These are phyloP conservation scores for Boletellus ananas DNA, from an alignment of 768 basidiomycete genomes.

Conservation along the genomic window DNA sequence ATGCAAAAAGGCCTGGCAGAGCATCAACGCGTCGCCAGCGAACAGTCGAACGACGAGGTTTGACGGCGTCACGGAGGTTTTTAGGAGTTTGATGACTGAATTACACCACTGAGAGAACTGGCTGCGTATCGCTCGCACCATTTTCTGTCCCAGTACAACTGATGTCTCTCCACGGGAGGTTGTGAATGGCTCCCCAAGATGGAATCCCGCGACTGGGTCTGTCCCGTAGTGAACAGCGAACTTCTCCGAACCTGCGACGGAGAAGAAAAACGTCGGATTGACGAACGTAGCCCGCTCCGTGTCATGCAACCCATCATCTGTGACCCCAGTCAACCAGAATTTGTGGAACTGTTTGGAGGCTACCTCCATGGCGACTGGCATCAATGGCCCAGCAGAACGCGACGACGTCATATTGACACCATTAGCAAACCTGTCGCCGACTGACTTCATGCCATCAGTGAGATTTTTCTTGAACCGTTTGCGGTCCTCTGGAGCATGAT, in stretches of 20 bases:
- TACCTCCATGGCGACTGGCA: conserved; percentile 4
- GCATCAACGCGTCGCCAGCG: conserved; percentile 26
- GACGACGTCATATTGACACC: conserved; percentile 5
- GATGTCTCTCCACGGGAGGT: conserved; percentile 1
- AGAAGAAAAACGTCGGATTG: conserved; percentile 32
- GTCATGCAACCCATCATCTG: conserved; percentile 21
- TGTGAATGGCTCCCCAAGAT: conserved; percentile 28
- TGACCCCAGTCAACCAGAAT: conserved; percentile 26
- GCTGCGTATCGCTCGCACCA: conserved; percentile 15
- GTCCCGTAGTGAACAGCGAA: conserved; percentile 29
- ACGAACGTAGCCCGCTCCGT: conserved; percentile 13
- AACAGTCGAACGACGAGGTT: conserved; percentile 28
- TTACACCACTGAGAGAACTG: conserved; percentile 30
- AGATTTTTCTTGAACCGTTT: conserved; percentile 17
- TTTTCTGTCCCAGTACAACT: conserved; percentile 11
- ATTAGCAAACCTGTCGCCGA: neutral
- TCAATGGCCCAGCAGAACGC: conserved; percentile 29
- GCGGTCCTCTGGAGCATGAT: conserved; percentile 9
- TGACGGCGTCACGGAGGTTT: neutral
- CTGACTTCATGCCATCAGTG: conserved; percentile 19
- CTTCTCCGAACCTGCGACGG: conserved; percentile 15
- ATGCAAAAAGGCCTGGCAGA: conserved; percentile 26
- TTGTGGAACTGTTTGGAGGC: conserved; percentile 20
- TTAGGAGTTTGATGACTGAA: conserved; percentile 15
- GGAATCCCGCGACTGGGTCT: conserved; percentile 30